A percentile compares a stretch with the other conserved stretches of the same genome.
Conservation (phyloP, 2,329 filamentous ascomycete species). For the Aspergillus fumigatiaffinis region DNA sequence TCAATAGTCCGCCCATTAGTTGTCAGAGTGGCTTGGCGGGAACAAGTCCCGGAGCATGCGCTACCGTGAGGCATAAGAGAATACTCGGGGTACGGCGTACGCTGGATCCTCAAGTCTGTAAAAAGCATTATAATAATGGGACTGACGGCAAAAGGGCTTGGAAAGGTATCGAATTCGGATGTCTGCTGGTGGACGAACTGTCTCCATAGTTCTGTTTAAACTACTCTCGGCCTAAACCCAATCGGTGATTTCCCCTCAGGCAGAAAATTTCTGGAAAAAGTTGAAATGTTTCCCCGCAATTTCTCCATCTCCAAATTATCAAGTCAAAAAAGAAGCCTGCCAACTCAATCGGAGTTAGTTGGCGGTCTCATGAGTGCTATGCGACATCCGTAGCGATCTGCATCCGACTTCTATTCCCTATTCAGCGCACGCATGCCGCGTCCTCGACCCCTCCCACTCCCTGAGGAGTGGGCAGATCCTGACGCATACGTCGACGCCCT, state of each 20-base stretch:
- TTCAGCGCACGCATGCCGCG: conserved; percentile 40
- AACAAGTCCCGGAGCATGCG: neutral
- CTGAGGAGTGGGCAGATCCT: conserved; percentile 63
- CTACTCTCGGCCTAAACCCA: neutral
- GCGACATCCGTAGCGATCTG: neutral
- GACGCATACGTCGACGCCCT: conserved; percentile 78
- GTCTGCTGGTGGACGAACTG: neutral
- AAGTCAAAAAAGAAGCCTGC: neutral
- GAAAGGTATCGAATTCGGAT: neutral
- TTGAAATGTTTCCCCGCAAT: neutral
- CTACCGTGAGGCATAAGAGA: neutral
- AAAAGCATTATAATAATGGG: neutral
- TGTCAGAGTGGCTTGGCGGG: neutral
- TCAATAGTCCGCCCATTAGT: neutral
- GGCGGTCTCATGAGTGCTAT: neutral
- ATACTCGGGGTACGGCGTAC: neutral
- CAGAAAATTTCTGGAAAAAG: neutral
- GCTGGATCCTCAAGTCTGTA: neutral
- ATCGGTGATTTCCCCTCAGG: conserved; percentile 1
- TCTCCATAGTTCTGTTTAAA: neutral
- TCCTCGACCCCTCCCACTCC: conserved; percentile 60
- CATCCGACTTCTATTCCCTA: too few relatives aligned
- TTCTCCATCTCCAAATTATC: neutral
- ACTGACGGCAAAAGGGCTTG: neutral
- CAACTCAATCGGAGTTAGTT: neutral